phyloP scores from a whole-genome alignment of 805 yeast species.

The Wickerhamomyces mucosus region DNA sequence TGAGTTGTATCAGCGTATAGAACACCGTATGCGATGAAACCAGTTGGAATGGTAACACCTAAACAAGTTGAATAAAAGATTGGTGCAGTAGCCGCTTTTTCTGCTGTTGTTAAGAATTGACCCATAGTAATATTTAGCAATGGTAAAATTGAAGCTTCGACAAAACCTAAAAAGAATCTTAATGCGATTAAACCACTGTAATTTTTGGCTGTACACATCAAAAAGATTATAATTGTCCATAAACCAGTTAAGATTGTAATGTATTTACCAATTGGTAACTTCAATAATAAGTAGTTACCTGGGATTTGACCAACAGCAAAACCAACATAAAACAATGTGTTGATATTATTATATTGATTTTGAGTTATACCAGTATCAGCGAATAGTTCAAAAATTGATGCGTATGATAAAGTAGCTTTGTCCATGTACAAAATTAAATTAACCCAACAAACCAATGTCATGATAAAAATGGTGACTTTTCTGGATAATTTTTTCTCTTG shows the following conservation, averaged over 20 bases:
- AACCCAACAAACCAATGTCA: slow-evolving; percentile 29
- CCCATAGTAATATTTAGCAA: slow-evolving; percentile 37
- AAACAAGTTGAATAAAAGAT: slow-evolving; percentile 42
- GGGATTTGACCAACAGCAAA: slow-evolving; percentile 36
- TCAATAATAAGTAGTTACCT: slow-evolving; percentile 34
- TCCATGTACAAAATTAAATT: slow-evolving; percentile 39
- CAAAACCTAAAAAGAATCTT: slow-evolving; percentile 43
- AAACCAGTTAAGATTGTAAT: slow-evolving; percentile 26
- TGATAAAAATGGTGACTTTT: slow-evolving; percentile 28
- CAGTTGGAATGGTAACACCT: slow-evolving; percentile 43
- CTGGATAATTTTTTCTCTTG: slow-evolving; percentile 29
- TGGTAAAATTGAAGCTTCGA: slow-evolving; percentile 36
- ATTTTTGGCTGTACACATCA: slow-evolving; percentile 35
- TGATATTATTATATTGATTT: slow-evolving; percentile 35
- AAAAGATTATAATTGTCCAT: slow-evolving; percentile 39
- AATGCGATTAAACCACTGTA: slow-evolving; percentile 37
- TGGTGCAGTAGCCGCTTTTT: slow-evolving; percentile 44
- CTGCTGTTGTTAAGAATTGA: slow-evolving; percentile 38
- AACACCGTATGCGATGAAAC: slow-evolving; percentile 36
- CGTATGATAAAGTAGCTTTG: slow-evolving; percentile 41
- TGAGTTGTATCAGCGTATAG: slow-evolving; percentile 17
- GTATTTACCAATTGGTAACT: slow-evolving; percentile 30
- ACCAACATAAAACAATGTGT: slow-evolving; percentile 46
- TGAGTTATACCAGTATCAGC: slow-evolving; percentile 35
- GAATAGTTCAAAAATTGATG: slow-evolving; percentile 38